Evolutionary conservation across 257 asterid species (phyloP), one percentile per base, ranked within the genome.

Genomic region (Fraxinus pennsylvanica): DNA sequence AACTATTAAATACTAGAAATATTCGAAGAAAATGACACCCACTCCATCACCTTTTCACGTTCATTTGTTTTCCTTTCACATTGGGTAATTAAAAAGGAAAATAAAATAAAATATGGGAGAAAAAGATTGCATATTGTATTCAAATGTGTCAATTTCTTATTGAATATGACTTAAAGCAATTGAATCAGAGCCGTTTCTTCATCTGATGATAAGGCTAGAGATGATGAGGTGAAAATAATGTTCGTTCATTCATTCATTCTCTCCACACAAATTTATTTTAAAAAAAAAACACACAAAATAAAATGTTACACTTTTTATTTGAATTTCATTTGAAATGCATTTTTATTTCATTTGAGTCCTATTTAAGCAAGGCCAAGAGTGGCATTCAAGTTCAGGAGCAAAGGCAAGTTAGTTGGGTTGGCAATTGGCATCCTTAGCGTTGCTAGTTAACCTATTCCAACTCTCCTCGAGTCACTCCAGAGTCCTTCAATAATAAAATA

Each of bases 261-360:
- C 87, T 54, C 86, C 80, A 80, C 86, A 85, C 76, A 84, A 74
- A 74, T 63, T 77, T 73, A 78, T 79, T 75, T 61, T 71, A 32
- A 71, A 70, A 63, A 1, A 63, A 63, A 63, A 63, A 25, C 14
- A 0, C 14, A 22, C 32, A 57, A 47, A 38, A 19, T 43, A 39
- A 76, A 73, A 83, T 54, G 74, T 83, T 68, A 32, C 29, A 22
- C 21, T 15, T 78, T 12, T 71, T 74, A 83, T 80, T 79, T 79
- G 83, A 74, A 75, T 84, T 80, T 84, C 82, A 85, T 85, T 63
- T 63, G 36, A 63, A 5, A 63, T 25, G 33, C 36, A 63, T 63
- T 85, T 84, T 19, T 57, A 61, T 76, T 39, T 76, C 80, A 85
- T 85, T 80, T 82, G 76, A 75, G 75, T 25, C 9, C 90, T 84